A percentile compares a stretch with the other conserved stretches of the same genome.
These are phyloP conservation scores for Physcia stellaris DNA, from an alignment of 495 filamentous ascomycete species.

Conservation along the genomic window DNA sequence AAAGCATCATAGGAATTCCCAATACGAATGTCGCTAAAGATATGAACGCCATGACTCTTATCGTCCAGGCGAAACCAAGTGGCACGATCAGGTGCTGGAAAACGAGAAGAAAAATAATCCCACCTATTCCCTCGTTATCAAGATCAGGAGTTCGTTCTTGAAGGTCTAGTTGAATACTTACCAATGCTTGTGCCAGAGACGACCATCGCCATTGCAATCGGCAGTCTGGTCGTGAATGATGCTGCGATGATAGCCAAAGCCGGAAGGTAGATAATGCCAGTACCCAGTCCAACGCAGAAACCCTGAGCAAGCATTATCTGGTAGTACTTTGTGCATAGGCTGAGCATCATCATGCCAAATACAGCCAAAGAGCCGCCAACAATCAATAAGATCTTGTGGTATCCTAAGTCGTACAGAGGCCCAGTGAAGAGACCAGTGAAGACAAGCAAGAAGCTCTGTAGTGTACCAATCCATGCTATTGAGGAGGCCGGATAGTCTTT, in stretches of 20 bases:
- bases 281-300: conserved; percentile 28
- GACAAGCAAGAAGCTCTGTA: conserved; percentile 29
- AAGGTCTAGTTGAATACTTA: conserved; percentile 3
- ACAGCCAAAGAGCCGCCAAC: conserved; percentile 22
- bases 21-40: too few relatives aligned
- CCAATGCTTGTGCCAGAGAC: conserved; percentile 27
- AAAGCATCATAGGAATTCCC: too few relatives aligned
- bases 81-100: background rate
- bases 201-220: conserved; percentile 32
- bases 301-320: conserved; percentile 29
- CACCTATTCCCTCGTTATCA: background rate
- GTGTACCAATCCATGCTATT: conserved; percentile 43
- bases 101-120: background rate
- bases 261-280: conserved; percentile 27
- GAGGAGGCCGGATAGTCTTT: conserved; percentile 38
- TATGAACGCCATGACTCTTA: background rate
- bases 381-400: conserved; percentile 22
- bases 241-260: conserved; percentile 28
- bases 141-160: background rate
- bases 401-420: conserved; percentile 30
- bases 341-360: conserved; percentile 37
- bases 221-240: conserved; percentile 27
- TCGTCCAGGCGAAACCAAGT: background rate
- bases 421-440: conserved; percentile 27
- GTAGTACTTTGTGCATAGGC: conserved; percentile 26